Base-by-base conservation (phyloP, 768 basidiomycete species). In the Pulveroboletus sp. region DNA sequence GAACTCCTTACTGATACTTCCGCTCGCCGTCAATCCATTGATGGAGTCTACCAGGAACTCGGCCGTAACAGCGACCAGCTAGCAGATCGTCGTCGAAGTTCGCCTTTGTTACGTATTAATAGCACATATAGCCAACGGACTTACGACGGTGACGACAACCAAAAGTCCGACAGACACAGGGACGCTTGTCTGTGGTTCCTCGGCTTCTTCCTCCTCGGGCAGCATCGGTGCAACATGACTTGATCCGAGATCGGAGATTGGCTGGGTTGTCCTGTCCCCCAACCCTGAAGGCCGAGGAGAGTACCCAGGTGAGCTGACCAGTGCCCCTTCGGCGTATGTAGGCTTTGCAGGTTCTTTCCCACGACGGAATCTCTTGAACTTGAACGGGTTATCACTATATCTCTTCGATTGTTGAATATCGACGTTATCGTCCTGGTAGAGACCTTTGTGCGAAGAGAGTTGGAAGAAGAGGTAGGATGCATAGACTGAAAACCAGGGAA, bases 21-120 rank as follows among this genome's bases (percentile, higher is more conserved):
- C 81, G 0, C 60, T 59, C 0, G 57, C 60, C 0, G 88, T 86
- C 33, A 97, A 62, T 11, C 89, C 89, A 53, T 79, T 71, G 56
- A 96, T 94, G 4, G 89, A 89, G 58, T 79, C 81, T 5, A 97
- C 90, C 5, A 97, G 76, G 46, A 74, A 76, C 39, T 84, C 82
- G 1, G 81, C 81, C 8, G 77, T 82, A 3, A 81, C 66, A 3
- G 78, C 76, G 6, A 83, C 77, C 17, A 74, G 61, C 82, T 83
- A 56, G 42, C 27, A 21, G 1, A 40, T 32, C 40, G 18, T 21
- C 9, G 17, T 41, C 5, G 7, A 5, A n/a, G 14, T 14, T 52
- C 35, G 43, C 17, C 28, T 15, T 36, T 6, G 6, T 6, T 1
- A 2, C 21, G 21, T 3, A 30, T 24, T 15, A 5, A 38, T 21